phyloP scores from a whole-genome alignment of 371 early-diverging fungal species.

The Mortierella sp. region DNA sequence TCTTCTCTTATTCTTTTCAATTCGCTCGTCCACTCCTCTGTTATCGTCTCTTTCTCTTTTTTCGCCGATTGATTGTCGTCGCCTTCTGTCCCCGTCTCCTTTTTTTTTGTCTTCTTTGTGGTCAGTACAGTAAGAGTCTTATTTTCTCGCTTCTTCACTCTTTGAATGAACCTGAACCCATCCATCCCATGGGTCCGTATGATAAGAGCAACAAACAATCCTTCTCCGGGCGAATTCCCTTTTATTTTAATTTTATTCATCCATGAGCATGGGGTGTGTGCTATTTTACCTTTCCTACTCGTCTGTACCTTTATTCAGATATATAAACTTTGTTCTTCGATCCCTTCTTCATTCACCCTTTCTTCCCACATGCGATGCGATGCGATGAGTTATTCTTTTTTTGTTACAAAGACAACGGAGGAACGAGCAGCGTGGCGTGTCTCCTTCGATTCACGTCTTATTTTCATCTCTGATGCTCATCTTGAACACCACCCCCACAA shows the following conservation, averaged over 20 bases:
- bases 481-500: background rate
- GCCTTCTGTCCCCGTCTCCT: background rate
- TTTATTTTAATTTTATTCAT: constrained; percentile 6
- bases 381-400: background rate
- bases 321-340: constrained; percentile 6
- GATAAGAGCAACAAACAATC: background rate
- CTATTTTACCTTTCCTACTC: background rate
- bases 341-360: background rate
- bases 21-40: background rate
- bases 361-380: constrained; percentile 13
- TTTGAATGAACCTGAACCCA: background rate
- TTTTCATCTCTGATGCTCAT: background rate
- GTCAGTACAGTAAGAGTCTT: background rate
- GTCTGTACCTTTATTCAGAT: background rate
- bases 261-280: background rate
- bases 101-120: background rate
- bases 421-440: background rate
- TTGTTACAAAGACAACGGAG: background rate
- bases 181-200: background rate
- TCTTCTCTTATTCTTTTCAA: background rate
- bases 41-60: background rate
- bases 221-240: constrained; percentile 6
- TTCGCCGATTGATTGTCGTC: constrained; percentile 13
- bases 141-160: background rate
- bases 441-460: background rate